A percentile compares a stretch with the other conserved stretches of the same genome.
phyloP scores from a whole-genome alignment of 2,329 filamentous ascomycete genomes.

The Aspergillus bombycis region DNA sequence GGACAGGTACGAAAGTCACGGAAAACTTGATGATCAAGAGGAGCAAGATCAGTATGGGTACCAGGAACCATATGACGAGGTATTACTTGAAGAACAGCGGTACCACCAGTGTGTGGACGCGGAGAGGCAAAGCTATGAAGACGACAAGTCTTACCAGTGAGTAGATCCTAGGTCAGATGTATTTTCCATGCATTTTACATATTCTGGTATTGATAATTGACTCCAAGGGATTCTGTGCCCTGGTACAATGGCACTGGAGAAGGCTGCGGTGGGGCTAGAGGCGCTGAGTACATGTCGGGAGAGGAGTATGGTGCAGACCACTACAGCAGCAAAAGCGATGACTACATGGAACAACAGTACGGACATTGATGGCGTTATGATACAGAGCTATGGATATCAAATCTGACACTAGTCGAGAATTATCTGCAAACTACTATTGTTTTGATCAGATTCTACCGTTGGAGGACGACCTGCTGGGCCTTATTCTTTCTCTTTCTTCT shows the following conservation, averaged over 20 bases:
- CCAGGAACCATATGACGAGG: neutral
- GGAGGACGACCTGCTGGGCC: neutral
- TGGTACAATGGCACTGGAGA: slow-evolving; percentile 24
- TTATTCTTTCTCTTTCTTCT: neutral
- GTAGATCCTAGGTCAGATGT: slow-evolving; percentile 9
- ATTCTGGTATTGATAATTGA: slow-evolving; percentile 14
- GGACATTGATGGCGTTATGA: slow-evolving; percentile 25
- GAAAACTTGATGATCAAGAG: slow-evolving; percentile 16
- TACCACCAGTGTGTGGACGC: slow-evolving; percentile 14
- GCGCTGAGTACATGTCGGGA: slow-evolving; percentile 10
- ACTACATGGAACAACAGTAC: slow-evolving; percentile 26
- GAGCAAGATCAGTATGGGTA: neutral
- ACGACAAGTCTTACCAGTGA: slow-evolving; percentile 26
- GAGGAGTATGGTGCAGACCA: slow-evolving; percentile 22
- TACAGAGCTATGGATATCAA: slow-evolving; percentile 26
- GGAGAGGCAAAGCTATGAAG: slow-evolving; percentile 16
- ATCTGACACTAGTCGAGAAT: slow-evolving; percentile 21
- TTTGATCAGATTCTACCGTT: neutral
- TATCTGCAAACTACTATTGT: neutral
- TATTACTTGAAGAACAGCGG: slow-evolving; percentile 1
- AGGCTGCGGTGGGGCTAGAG: slow-evolving; percentile 20
- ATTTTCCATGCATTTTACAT: slow-evolving; percentile 5
- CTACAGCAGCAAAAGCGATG: slow-evolving; percentile 22
- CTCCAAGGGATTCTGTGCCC: slow-evolving; percentile 21
- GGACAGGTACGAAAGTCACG: slow-evolving; percentile 2